A percentile compares a stretch with the other conserved stretches of the same genome.
phyloP scores from a whole-genome alignment of 257 asterid genomes.

The Anisodus acutangulus region DNA sequence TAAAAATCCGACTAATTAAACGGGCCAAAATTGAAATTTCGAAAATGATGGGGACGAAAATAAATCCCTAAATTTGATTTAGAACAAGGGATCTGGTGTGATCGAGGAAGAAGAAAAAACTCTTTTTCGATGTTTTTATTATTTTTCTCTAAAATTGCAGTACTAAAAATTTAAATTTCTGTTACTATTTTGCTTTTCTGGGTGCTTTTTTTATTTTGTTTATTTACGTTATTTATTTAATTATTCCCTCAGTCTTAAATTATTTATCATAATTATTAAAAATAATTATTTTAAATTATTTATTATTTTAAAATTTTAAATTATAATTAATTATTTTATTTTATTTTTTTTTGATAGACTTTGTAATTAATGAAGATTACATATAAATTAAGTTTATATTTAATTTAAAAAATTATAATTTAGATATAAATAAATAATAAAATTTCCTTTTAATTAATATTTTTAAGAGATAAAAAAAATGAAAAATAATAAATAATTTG shows the following conservation, averaged over 20 bases:
- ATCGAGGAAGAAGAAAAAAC: constrained; percentile 20
- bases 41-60: not conserved
- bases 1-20: not conserved
- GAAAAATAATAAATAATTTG: too few species aligned
- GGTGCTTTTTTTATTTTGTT: not conserved
- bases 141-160: not conserved
- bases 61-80: not conserved
- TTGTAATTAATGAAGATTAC: too few species aligned
- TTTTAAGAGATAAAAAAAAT: too few species aligned
- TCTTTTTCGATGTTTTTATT: not conserved
- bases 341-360: too few species aligned
- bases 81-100: constrained; percentile 1
- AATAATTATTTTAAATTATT: too few species aligned
- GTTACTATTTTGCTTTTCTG: not conserved
- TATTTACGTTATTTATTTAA: not conserved
- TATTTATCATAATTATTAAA: too few species aligned
- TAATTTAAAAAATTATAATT: too few species aligned
- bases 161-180: not conserved
- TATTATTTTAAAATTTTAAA: too few species aligned
- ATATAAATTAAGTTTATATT: too few species aligned
- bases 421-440: too few species aligned
- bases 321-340: too few species aligned
- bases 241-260: not conserved
- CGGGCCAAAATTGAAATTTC: not conserved
- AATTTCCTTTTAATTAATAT: too few species aligned